Evolutionary conservation across 768 basidiomycete species (phyloP).

Genomic region (Obba rivulosa): DNA sequence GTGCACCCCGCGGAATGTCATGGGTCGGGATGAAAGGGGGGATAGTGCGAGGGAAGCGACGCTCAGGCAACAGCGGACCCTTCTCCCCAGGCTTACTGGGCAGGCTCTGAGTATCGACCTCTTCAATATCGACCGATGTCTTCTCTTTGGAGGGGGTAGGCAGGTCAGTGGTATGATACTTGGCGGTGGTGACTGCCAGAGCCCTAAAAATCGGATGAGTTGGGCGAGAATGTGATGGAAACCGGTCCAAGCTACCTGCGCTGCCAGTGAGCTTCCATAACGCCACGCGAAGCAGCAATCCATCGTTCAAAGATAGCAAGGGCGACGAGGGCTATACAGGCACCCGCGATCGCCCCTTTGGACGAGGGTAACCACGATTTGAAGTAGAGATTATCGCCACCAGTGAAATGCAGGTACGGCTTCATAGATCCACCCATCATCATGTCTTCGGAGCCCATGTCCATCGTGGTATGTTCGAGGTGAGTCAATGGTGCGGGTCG

Average conservation of each 20-base stretch:
- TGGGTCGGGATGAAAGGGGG: slow-evolving; percentile 63
- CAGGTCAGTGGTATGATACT: too few species aligned
- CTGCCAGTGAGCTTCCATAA: slow-evolving; percentile 54
- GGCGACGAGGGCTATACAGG: slow-evolving; percentile 65
- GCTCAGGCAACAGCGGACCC: not conserved
- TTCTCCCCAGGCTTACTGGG: not conserved
- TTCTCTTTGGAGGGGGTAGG: not conserved
- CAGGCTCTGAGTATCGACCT: slow-evolving; percentile 7
- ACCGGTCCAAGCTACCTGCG: slow-evolving; percentile 36
- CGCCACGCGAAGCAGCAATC: slow-evolving; percentile 50
- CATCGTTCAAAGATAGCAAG: slow-evolving; percentile 70
- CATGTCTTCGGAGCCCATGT: slow-evolving; percentile 8
- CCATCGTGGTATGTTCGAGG: not conserved
- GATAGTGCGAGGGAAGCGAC: slow-evolving; percentile 30
- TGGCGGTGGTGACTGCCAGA: not conserved
- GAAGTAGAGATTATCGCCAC: slow-evolving; percentile 64
- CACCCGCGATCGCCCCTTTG: slow-evolving; percentile 64
- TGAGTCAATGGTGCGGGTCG: not conserved
- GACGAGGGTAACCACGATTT: slow-evolving; percentile 63
- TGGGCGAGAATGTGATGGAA: too few species aligned
- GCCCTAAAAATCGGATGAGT: not conserved
- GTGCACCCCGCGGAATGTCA: slow-evolving; percentile 65
- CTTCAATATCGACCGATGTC: slow-evolving; percentile 7
- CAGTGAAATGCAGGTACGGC: slow-evolving; percentile 65
- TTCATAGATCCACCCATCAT: slow-evolving; percentile 38